A percentile compares a stretch with the other conserved stretches of the same genome.
These are phyloP conservation scores for Karstenula rhodostoma DNA, from an alignment of 2,329 filamentous ascomycete species.

Conservation along the genomic window DNA sequence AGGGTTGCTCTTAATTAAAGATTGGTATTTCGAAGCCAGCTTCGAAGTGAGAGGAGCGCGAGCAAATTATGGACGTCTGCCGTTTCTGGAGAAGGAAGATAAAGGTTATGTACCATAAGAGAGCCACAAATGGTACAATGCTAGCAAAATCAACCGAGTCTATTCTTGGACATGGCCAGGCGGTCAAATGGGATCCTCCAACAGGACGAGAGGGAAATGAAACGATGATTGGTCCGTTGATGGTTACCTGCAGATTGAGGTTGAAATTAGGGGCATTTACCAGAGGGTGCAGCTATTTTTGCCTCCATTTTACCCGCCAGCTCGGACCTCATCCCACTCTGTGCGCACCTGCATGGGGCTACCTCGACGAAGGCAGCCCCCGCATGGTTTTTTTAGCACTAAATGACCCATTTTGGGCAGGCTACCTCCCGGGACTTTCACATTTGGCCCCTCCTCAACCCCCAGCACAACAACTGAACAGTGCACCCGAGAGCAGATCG, in stretches of 20 bases:
- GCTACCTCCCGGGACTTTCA: conserved; percentile 30
- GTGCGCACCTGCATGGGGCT: conserved; percentile 15
- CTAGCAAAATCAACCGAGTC: conserved; percentile 53
- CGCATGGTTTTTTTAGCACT: conserved; percentile 43
- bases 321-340: conserved; percentile 15
- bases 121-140: conserved; percentile 48
- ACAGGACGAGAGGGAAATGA: conserved; percentile 32
- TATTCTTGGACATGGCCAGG: conserved; percentile 56
- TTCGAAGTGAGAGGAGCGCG: conserved; percentile 48
- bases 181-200: conserved; percentile 37
- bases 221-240: conserved; percentile 41
- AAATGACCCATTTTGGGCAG: conserved; percentile 37
- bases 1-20: conserved; percentile 54
- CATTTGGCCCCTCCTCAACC: conserved; percentile 34
- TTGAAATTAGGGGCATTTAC: conserved; percentile 47
- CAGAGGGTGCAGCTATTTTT: conserved; percentile 48
- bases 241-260: conserved; percentile 36
- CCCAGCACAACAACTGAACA: conserved; percentile 22
- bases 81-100: conserved; percentile 40
- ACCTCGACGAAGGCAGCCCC: conserved; percentile 24
- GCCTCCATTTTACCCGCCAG: conserved; percentile 47
- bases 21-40: conserved; percentile 59
- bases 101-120: conserved; percentile 58
- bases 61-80: conserved; percentile 59
- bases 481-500: conserved; percentile 35